Evolutionary conservation across 495 filamentous ascomycete genomes (phyloP), one percentile per base, ranked within the genome.

Genomic region (Rhizodiscina lignyota): DNA sequence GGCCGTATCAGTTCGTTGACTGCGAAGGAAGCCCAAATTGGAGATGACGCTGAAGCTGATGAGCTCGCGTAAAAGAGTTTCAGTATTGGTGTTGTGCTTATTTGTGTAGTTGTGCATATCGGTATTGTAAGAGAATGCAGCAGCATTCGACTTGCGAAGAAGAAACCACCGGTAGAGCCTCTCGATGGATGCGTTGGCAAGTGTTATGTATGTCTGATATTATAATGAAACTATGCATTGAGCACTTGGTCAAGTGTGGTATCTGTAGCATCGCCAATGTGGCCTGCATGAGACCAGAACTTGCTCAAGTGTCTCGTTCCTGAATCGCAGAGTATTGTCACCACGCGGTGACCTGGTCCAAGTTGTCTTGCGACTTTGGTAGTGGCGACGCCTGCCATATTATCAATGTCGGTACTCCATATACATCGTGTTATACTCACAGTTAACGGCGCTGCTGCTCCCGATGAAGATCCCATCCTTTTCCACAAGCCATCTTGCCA

Each of bases 401-500:
- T 31, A 43, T 23, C 4, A 21, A 31, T 21, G 2, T 21, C 6
- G 24, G 18, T 27, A 5, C 31, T 10, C n/a, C 6, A 4, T n/a
- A 24, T 10, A 34, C 4, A 26, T 20, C 10, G 16, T 8, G 5
- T 26, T 11, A 24, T 11, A 63, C 71, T 58, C 48, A 74, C 85
- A 94, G 50, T 99, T 99, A 12, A 96, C 87, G 13, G 87, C 82
- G 54, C 78, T 92, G 50, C 83, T 92, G 45, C 85, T 93, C 5
- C 89, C 89, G 21, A 83, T 64, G 49, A 99, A 99, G 23, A 99
- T 75, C 0, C 89, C 89, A 52, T 99, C 89, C 46, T 85, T 81
- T 64, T 96, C 86, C 2, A 93, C 89, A 22, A 99, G 59, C 79
- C 83, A 94, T 41, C 82, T 63, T 12, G 87, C 89, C 91, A 99